Evolutionary conservation across 2,329 filamentous ascomycete species (phyloP).

Genomic region (Cordyceps cateniannulata): DNA sequence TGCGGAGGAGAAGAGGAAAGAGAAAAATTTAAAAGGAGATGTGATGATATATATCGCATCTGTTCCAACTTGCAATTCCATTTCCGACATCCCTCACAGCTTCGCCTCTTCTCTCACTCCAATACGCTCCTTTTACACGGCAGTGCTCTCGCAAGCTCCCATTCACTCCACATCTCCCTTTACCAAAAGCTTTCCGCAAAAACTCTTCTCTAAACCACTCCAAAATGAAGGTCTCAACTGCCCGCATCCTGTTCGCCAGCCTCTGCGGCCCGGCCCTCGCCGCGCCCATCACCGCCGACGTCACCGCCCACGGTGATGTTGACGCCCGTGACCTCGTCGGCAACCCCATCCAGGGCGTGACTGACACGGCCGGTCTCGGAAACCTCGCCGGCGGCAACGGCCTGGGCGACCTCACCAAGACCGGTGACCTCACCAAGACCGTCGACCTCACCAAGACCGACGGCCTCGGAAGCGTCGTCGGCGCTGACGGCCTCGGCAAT

Average conservation of each 20-base stretch:
- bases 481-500: not conserved
- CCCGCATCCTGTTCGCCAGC: conserved; percentile 1
- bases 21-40: too few species aligned
- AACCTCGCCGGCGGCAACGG: not conserved
- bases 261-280: not conserved
- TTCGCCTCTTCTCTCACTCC: not conserved
- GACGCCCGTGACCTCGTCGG: not conserved
- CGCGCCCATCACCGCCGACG: not conserved
- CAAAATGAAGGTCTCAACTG: conserved; percentile 3
- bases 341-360: not conserved
- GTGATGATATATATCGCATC: not conserved
- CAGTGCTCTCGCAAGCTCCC: not conserved
- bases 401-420: not conserved
- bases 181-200: not conserved
- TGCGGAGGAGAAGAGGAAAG: too few species aligned
- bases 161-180: not conserved
- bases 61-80: too few species aligned
- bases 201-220: not conserved
- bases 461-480: too few species aligned
- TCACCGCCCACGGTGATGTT: not conserved
- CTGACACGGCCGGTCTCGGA: not conserved
- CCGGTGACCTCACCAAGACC: not conserved
- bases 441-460: not conserved
- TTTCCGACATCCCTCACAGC: not conserved
- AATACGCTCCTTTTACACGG: not conserved